phyloP scores from a whole-genome alignment of 2,329 filamentous ascomycete genomes.

The Grosmannia penicillata region DNA sequence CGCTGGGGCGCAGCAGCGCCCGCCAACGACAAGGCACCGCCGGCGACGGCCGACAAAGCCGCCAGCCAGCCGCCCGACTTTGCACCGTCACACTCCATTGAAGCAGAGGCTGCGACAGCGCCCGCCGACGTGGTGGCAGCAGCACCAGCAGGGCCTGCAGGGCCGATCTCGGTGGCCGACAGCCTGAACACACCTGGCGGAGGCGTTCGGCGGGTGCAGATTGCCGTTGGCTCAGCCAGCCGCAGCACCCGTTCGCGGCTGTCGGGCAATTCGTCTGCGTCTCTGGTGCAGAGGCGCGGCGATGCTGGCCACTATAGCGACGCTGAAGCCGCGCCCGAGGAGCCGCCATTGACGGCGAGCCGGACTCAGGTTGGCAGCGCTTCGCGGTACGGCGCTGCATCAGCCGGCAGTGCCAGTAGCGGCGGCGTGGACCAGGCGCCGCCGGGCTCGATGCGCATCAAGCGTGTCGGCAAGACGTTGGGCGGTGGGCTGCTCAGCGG shows the following conservation, averaged over 20 bases:
- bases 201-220: constrained; percentile 37
- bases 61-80: no score
- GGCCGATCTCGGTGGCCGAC: no score
- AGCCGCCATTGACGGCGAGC: constrained; percentile 34
- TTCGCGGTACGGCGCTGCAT: constrained; percentile 35
- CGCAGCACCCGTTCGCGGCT: constrained; percentile 17
- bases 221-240: constrained; percentile 35
- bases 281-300: constrained; percentile 11
- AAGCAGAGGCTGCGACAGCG: not conserved
- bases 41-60: constrained; percentile 12
- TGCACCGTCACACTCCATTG: not conserved
- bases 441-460: constrained; percentile 64
- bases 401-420: constrained; percentile 19
- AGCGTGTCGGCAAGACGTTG: constrained; percentile 57
- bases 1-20: constrained; percentile 7
- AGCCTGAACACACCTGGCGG: constrained; percentile 39
- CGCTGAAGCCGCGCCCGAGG: constrained; percentile 29
- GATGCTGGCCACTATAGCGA: constrained; percentile 24
- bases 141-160: no score
- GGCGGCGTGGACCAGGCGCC: constrained; percentile 33
- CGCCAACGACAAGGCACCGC: constrained; percentile 1
- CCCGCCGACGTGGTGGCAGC: constrained; percentile 5
- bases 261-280: constrained; percentile 22
- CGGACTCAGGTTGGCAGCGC: constrained; percentile 35
- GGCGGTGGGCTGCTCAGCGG: constrained; percentile 65